Evolutionary conservation across 805 yeast genomes (phyloP).

Genomic region (Saccharomycopsis sp.): DNA sequence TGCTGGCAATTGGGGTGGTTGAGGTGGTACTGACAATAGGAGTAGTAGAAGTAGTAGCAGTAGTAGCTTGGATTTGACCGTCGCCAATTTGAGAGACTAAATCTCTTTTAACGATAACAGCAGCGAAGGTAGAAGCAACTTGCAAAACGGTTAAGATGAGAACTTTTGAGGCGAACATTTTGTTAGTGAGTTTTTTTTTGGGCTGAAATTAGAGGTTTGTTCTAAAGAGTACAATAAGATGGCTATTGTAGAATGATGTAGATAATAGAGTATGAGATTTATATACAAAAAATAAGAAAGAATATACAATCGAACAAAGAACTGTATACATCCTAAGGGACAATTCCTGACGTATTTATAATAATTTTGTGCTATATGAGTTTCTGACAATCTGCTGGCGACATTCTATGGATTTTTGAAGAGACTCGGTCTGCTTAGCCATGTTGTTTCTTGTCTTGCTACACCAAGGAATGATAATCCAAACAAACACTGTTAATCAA

Average conservation of each 20-base stretch:
- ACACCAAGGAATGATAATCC: too few species aligned
- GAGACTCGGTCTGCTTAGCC: not conserved
- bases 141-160: not conserved
- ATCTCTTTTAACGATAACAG: not conserved
- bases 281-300: not conserved
- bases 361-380: too few species aligned
- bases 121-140: not conserved
- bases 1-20: slow-evolving; percentile 23
- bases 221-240: not conserved
- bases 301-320: not conserved
- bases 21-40: slow-evolving; percentile 37
- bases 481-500: too few species aligned
- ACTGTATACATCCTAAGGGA: not conserved
- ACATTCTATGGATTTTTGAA: not conserved
- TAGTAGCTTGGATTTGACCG: slow-evolving; percentile 27
- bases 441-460: not conserved
- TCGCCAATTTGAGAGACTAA: slow-evolving; percentile 25
- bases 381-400: not conserved
- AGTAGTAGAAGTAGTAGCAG: slow-evolving; percentile 30
- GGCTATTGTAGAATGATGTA: not conserved
- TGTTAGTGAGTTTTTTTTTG: not conserved
- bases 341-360: not conserved
- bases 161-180: not conserved
- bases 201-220: too few species aligned
- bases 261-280: not conserved